Evolutionary conservation across 176 grass and related monocot genomes (phyloP), one percentile per base, ranked within the genome.

Genomic region (Triticum monococcum): DNA sequence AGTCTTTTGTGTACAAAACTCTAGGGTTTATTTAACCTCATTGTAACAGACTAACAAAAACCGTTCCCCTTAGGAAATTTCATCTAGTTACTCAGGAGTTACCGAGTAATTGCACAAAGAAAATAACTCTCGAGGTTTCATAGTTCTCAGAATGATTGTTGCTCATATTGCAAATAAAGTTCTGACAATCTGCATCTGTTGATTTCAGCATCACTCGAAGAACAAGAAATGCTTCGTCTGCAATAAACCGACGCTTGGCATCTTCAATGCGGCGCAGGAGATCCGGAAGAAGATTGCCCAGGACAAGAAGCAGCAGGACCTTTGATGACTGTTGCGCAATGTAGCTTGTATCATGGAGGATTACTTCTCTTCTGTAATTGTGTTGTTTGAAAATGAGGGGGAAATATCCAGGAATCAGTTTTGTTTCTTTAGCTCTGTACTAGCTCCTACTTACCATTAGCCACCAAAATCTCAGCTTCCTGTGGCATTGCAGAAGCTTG

Each of bases 221-320:
- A 98, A 96, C 80, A 98, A 98, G 79, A 98, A 94, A 72, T 98
- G 94, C 54, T 92, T 80, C 4, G 92, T 98, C 38, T 98, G 93
- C 82, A 92, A 92, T 79, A 94, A 98, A 31, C 90, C 97, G 40
- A 98, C 97, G 1, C 83, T 92, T 4, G 97, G 90, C 74, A 96
- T 96, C 30, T 98, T 98, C 84, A 98, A 96, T 9, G 83, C 92
- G 0, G 97, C 92, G 1, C 94, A 90, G 61, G 94, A 98, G 80
- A 96, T 98, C 60, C 89, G 91, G 33, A 96, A 91, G 86, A 92
- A 75, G 88, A 96, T 96, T 87, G 92, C 83, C 0, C 71, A 96
- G 57, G 93, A 92, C 59, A 98, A 96, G 84, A 85, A 95, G 87
- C 31, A 82, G 36, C 72, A 75, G 41, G 41, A 50, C 43, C 24